Conservation (phyloP, 2,329 filamentous ascomycete species). For the Fusarium verrucosum region DNA sequence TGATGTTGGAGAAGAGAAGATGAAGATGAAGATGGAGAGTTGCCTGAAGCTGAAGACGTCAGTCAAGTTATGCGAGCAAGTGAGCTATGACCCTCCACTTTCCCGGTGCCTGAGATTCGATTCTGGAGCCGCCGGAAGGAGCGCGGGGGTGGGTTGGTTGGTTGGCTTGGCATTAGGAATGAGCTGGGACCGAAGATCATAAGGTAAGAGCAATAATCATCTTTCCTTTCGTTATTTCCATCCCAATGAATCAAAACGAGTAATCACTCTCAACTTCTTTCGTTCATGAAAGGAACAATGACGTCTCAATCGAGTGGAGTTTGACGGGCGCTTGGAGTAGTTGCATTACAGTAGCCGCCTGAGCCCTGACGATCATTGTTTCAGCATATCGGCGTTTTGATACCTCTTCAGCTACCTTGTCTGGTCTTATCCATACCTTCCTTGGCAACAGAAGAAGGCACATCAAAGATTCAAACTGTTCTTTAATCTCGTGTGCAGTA, state of each 20-base stretch:
- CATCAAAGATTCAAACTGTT: neutral
- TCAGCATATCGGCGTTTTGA: neutral
- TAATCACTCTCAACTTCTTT: neutral
- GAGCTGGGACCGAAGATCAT: neutral
- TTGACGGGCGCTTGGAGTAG: neutral
- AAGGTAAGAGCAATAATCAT: conserved; percentile 1
- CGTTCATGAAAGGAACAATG: neutral
- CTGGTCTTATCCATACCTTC: neutral
- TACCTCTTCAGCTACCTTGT: too few species aligned
- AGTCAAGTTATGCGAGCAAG: conserved; percentile 4
- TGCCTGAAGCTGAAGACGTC: conserved; percentile 30
- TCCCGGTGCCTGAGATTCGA: conserved; percentile 2
- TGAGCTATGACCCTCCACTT: conserved; percentile 31
- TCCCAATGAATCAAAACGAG: too few species aligned
- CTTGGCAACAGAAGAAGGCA: neutral
- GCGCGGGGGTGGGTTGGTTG: conserved; percentile 7
- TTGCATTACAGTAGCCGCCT: neutral
- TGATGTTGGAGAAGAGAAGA: conserved; percentile 1
- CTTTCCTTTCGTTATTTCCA: neutral
- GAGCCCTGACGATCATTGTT: neutral
- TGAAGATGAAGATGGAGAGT: conserved; percentile 24
- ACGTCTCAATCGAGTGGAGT: neutral
- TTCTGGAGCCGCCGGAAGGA: conserved; percentile 4
- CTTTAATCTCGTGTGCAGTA: neutral
- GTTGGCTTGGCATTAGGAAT: conserved; percentile 3